phyloP scores from a whole-genome alignment of 257 asterid genomes.

The Agastache rugosa region DNA sequence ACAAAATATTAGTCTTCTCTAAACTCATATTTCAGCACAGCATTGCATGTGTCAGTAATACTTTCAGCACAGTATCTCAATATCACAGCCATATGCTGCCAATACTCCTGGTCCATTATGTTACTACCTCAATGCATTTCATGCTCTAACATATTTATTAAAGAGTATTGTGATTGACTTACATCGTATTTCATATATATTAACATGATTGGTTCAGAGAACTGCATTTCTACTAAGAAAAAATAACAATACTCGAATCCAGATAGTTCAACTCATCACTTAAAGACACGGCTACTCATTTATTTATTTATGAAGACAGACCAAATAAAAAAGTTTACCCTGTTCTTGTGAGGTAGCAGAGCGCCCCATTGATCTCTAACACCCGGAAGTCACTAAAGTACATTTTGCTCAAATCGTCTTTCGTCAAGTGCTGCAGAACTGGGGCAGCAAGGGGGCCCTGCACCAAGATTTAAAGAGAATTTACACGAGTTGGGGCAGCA shows the following conservation, averaged over 20 bases:
- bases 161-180: not conserved
- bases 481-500: slow-evolving; percentile 7
- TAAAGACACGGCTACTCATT: not conserved
- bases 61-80: not conserved
- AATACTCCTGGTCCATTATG: not conserved
- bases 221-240: not conserved
- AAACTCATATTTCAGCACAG: no score
- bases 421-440: slow-evolving; percentile 85
- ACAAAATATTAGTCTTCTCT: no score
- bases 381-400: slow-evolving; percentile 85
- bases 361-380: slow-evolving; percentile 78
- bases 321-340: slow-evolving; percentile 63
- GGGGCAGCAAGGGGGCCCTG: slow-evolving; percentile 99
- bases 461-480: slow-evolving; percentile 36
- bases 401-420: slow-evolving; percentile 86
- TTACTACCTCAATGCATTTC: not conserved
- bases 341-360: slow-evolving; percentile 92
- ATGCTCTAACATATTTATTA: slow-evolving; percentile 2
- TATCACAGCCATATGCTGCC: no score
- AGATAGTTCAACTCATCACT: slow-evolving; percentile 16
- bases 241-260: not conserved
- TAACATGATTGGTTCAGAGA: slow-evolving; percentile 1
- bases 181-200: not conserved
- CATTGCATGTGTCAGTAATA: no score
- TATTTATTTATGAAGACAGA: not conserved